These are phyloP conservation scores for Pseudogymnoascus sp. DNA, from an alignment of 2,329 filamentous ascomycete genomes.

Conservation along the genomic window DNA sequence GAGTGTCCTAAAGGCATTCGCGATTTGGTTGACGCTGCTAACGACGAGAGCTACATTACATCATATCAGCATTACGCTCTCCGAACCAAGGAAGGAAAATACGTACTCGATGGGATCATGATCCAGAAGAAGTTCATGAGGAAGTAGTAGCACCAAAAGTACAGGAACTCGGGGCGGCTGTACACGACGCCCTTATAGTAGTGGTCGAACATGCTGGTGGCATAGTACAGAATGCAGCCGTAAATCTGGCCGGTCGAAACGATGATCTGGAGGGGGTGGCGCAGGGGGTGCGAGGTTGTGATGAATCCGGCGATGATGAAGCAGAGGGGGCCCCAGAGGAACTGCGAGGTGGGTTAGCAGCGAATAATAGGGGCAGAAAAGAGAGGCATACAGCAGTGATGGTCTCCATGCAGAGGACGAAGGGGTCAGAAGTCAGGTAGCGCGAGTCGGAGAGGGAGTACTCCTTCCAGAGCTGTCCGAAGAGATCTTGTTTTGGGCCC, in stretches of 20 bases:
- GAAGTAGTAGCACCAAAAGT: slow-evolving; percentile 59
- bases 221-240: slow-evolving; percentile 58
- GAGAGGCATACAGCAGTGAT: slow-evolving; percentile 39
- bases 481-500: slow-evolving; percentile 36
- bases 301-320: slow-evolving; percentile 44
- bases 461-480: slow-evolving; percentile 53
- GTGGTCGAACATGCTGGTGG: slow-evolving; percentile 49
- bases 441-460: slow-evolving; percentile 52
- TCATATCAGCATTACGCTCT: neutral
- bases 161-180: slow-evolving; percentile 53
- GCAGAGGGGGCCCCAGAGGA: slow-evolving; percentile 55
- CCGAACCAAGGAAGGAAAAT: slow-evolving; percentile 17
- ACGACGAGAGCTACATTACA: slow-evolving; percentile 32
- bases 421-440: slow-evolving; percentile 47
- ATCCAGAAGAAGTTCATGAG: slow-evolving; percentile 59
- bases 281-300: slow-evolving; percentile 36
- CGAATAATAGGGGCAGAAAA: neutral
- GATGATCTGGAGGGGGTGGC: slow-evolving; percentile 45
- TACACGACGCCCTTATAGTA: slow-evolving; percentile 43
- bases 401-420: slow-evolving; percentile 51
- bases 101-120: slow-evolving; percentile 48
- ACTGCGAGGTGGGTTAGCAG: slow-evolving; percentile 29
- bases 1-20: slow-evolving; percentile 33
- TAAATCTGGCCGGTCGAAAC: slow-evolving; percentile 36
- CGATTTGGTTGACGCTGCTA: slow-evolving; percentile 33